Percentiles rank a stretch among this genome's conserved stretches.
These are phyloP conservation scores for Drechslerella coelobrocha DNA, from an alignment of 2,329 filamentous ascomycete species.

Conservation along the genomic window DNA sequence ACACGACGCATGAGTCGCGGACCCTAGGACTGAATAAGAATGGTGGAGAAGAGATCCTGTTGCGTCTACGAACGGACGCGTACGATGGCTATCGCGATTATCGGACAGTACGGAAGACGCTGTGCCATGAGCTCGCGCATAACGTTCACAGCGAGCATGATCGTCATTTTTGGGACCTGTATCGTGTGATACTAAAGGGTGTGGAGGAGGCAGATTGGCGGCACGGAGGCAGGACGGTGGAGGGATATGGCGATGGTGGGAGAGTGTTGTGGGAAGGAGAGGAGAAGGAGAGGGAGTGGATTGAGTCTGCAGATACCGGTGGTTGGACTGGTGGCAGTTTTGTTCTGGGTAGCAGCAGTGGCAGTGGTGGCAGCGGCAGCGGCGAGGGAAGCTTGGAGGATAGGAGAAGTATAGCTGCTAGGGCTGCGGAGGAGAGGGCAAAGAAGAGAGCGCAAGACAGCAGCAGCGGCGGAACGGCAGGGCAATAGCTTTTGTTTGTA, in stretches of 20 bases:
- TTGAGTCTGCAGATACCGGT: conserved; percentile 63
- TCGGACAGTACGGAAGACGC: conserved; percentile 83
- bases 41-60: conserved; percentile 84
- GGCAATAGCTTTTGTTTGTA: neutral
- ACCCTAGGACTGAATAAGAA: conserved; percentile 89
- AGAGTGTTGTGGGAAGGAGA: conserved; percentile 58
- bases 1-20: conserved; percentile 70
- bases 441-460: conserved; percentile 61
- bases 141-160: conserved; percentile 88
- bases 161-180: conserved; percentile 85
- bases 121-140: conserved; percentile 94
- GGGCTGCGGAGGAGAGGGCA: conserved; percentile 73
- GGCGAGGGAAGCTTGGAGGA: conserved; percentile 65
- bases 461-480: conserved; percentile 4
- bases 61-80: conserved; percentile 88
- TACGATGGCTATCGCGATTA: conserved; percentile 95
- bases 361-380: conserved; percentile 1
- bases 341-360: conserved; percentile 63
- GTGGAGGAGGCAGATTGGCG: conserved; percentile 82
- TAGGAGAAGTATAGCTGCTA: conserved; percentile 76
- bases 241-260: conserved; percentile 67
- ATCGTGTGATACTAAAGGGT: conserved; percentile 77
- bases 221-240: conserved; percentile 70
- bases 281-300: conserved; percentile 61
- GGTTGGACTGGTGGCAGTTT: conserved; percentile 82